A percentile compares a stretch with the other conserved stretches of the same genome.
These are phyloP conservation scores for Helenozyma baotianmanensis DNA, from an alignment of 805 yeast genomes.

Conservation along the genomic window DNA sequence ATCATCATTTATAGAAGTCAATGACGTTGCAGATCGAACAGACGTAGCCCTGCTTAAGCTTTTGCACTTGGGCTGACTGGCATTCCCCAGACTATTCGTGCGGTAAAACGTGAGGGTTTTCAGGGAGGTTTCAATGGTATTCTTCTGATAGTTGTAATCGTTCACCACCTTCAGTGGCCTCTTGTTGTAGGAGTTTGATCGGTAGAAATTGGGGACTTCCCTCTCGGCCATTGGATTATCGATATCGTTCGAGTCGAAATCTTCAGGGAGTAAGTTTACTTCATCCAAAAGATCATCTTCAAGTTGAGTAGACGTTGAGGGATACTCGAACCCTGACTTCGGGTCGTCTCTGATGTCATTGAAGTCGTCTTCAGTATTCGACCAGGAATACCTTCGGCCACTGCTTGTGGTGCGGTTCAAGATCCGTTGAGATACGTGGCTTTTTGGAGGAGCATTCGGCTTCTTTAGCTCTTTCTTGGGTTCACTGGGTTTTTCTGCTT, in stretches of 20 bases:
- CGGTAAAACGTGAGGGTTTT: conserved; percentile 42
- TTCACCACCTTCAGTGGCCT: conserved; percentile 27
- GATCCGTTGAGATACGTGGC: no score
- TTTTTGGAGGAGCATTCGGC: background rate
- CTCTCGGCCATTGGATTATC: conserved; percentile 1
- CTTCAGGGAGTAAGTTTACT: conserved; percentile 33
- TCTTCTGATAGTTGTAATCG: conserved; percentile 21
- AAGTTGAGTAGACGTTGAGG: conserved; percentile 1
- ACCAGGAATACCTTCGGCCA: conserved; percentile 26
- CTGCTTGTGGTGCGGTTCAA: no score
- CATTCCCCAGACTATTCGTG: conserved; percentile 16
- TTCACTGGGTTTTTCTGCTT: conserved; percentile 2
- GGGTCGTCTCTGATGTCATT: conserved; percentile 7
- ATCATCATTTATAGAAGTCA: conserved; percentile 23
- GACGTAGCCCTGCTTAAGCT: conserved; percentile 29
- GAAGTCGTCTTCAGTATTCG: conserved; percentile 22
- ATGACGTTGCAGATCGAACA: conserved; percentile 24
- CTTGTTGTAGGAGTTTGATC: conserved; percentile 38
- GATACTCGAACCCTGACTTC: conserved; percentile 1
- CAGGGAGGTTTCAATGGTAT: conserved; percentile 32
- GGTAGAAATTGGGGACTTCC: conserved; percentile 14
- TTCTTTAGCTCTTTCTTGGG: conserved; percentile 1
- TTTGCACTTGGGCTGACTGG: conserved; percentile 13
- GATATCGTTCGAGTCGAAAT: conserved; percentile 34
- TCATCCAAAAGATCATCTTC: conserved; percentile 34